phyloP scores from a whole-genome alignment of 2,329 filamentous ascomycete genomes.

The Parastagonospora avenae region DNA sequence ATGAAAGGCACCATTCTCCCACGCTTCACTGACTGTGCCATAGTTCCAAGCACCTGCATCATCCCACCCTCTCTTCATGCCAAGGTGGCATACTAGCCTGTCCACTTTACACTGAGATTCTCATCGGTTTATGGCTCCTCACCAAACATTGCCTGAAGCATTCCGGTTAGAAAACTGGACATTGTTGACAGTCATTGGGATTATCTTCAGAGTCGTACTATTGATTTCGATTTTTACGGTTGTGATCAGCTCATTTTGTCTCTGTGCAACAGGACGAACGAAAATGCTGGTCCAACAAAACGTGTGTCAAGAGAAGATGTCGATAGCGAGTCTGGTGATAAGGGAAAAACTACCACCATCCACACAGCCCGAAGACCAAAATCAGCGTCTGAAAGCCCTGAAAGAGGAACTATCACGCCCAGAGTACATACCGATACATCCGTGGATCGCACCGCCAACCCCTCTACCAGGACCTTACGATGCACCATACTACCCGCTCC shows the following conservation, averaged over 20 bases:
- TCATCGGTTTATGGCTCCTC: slow-evolving; percentile 38
- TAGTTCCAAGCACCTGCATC: slow-evolving; percentile 37
- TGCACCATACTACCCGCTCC: slow-evolving; percentile 41
- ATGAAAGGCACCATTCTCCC: slow-evolving; percentile 36
- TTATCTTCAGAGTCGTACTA: slow-evolving; percentile 21
- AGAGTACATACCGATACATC: slow-evolving; percentile 32
- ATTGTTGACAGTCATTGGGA: slow-evolving; percentile 3
- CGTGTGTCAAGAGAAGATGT: slow-evolving; percentile 5
- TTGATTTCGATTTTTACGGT: slow-evolving; percentile 23
- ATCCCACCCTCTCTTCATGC: slow-evolving; percentile 29
- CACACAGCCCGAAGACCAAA: slow-evolving; percentile 5
- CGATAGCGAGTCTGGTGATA: slow-evolving; percentile 3
- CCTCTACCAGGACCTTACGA: slow-evolving; percentile 43
- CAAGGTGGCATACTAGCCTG: slow-evolving; percentile 25
- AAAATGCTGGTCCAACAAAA: slow-evolving; percentile 13
- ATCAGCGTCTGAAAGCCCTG: slow-evolving; percentile 18
- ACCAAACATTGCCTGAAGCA: slow-evolving; percentile 16
- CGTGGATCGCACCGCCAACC: slow-evolving; percentile 40
- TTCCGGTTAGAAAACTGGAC: slow-evolving; percentile 18
- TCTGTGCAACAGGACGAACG: slow-evolving; percentile 20
- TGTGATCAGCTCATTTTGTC: slow-evolving; percentile 18
- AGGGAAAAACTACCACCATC: slow-evolving; percentile 5
- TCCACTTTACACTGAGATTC: slow-evolving; percentile 15
- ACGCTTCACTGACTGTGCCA: slow-evolving; percentile 34
- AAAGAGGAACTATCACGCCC: slow-evolving; percentile 21